Evolutionary conservation across 169 alveolate genomes (phyloP).

Genomic region (Plasmodium adleri): DNA sequence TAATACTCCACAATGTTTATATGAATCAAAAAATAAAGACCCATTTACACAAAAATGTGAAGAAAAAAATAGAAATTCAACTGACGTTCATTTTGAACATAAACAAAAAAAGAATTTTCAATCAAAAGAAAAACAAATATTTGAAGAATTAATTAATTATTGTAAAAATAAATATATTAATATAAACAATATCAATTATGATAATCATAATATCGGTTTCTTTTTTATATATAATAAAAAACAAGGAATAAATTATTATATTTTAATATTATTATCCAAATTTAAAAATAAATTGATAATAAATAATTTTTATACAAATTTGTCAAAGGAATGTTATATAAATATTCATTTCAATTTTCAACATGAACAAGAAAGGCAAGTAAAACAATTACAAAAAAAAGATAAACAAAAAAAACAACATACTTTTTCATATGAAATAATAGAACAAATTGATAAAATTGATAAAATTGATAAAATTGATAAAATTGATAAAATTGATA

Average conservation of each 20-base stretch:
- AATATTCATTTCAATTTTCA: constrained; percentile 40
- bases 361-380: constrained; percentile 26
- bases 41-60: not conserved
- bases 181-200: constrained; percentile 17
- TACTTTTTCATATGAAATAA: constrained; percentile 25
- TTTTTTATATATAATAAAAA: constrained; percentile 64
- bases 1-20: not conserved
- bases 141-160: constrained; percentile 57
- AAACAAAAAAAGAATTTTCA: constrained; percentile 11
- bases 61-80: no score
- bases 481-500: not conserved
- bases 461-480: not conserved
- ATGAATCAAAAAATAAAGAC: not conserved
- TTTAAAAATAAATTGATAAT: constrained; percentile 5
- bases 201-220: constrained; percentile 56
- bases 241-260: constrained; percentile 62
- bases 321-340: constrained; percentile 31
- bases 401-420: not conserved
- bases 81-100: not conserved
- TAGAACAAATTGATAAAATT: not conserved
- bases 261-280: constrained; percentile 43
- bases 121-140: constrained; percentile 27
- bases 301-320: constrained; percentile 10
- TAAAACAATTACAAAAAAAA: not conserved
- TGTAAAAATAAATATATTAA: constrained; percentile 47